A percentile compares a stretch with the other conserved stretches of the same genome.
Evolutionary conservation across 192 early-diverging fungal species (phyloP).

Genomic region (Backusella sp.): DNA sequence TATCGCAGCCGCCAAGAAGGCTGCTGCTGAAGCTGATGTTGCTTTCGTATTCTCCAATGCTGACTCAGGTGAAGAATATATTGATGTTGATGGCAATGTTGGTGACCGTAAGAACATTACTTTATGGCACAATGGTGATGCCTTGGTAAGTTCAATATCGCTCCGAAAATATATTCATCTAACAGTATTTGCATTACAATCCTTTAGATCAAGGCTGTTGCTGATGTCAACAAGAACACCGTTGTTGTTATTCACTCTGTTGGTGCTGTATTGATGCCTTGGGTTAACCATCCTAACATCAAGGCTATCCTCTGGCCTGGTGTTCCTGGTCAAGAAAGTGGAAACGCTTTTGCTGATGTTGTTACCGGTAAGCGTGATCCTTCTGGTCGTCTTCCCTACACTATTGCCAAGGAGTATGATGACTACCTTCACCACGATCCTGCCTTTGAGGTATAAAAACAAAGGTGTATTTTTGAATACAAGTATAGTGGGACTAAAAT

Average conservation of each 20-base stretch:
- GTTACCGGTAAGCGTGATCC: conserved; percentile 66
- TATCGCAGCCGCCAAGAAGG: not conserved
- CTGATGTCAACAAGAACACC: conserved; percentile 49
- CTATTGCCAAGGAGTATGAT: conserved; percentile 37
- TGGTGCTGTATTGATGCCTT: conserved; percentile 60
- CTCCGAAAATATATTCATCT: not conserved
- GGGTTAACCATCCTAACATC: conserved; percentile 60
- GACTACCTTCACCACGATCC: conserved; percentile 39
- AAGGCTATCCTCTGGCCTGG: conserved; percentile 53
- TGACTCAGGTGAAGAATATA: conserved; percentile 32
- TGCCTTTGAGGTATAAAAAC: not conserved
- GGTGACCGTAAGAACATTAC: conserved; percentile 59
- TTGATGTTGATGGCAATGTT: conserved; percentile 45
- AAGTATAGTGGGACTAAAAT: not conserved
- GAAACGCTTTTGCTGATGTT: conserved; percentile 65
- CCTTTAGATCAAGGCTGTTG: conserved; percentile 42
- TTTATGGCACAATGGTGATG: conserved; percentile 59
- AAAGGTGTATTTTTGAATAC: not conserved
- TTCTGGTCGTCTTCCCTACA: conserved; percentile 61
- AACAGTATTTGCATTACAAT: not conserved
- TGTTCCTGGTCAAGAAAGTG: conserved; percentile 66
- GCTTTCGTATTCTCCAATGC: conserved; percentile 41
- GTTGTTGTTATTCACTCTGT: conserved; percentile 58
- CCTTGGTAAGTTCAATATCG: conserved; percentile 30
- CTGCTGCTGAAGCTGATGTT: conserved; percentile 39